phyloP scores from a whole-genome alignment of 345 rosid genomes.

The Alliaria petiolata region DNA sequence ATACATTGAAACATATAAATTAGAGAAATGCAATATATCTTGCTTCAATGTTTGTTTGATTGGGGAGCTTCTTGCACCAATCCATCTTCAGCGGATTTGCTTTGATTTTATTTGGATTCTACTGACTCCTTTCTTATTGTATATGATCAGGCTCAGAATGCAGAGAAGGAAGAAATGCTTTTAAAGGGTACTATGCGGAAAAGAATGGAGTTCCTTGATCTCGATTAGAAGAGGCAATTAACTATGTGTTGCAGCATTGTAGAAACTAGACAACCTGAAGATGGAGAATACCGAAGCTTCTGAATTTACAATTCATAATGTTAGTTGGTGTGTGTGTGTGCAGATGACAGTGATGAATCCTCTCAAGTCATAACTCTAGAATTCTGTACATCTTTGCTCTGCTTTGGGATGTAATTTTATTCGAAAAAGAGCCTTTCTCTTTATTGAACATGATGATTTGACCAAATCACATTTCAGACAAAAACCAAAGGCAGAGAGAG shows the following conservation, averaged over 20 bases:
- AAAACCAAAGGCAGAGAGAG: neutral
- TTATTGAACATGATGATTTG: neutral
- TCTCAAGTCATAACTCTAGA: too few relatives aligned
- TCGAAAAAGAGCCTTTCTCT: neutral
- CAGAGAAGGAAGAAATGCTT: slow-evolving; percentile 54
- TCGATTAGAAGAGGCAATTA: slow-evolving; percentile 36
- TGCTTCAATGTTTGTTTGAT: too few relatives aligned
- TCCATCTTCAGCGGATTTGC: too few relatives aligned
- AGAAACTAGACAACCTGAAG: slow-evolving; percentile 4
- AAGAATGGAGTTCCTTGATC: slow-evolving; percentile 68
- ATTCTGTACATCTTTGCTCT: neutral
- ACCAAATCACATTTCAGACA: neutral
- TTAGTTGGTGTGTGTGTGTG: neutral
- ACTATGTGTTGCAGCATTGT: neutral
- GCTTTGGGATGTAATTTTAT: neutral
- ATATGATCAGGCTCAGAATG: slow-evolving; percentile 55
- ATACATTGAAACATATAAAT: too few relatives aligned
- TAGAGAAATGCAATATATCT: too few relatives aligned
- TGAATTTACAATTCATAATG: neutral
- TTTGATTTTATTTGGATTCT: neutral
- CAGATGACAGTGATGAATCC: too few relatives aligned
- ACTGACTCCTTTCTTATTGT: neutral
- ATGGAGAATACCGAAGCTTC: neutral
- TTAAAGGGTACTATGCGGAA: slow-evolving; percentile 60
- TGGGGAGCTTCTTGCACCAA: too few relatives aligned